These are phyloP conservation scores for Aspergillus aculeatus DNA, from an alignment of 2,329 filamentous ascomycete genomes.

Conservation along the genomic window DNA sequence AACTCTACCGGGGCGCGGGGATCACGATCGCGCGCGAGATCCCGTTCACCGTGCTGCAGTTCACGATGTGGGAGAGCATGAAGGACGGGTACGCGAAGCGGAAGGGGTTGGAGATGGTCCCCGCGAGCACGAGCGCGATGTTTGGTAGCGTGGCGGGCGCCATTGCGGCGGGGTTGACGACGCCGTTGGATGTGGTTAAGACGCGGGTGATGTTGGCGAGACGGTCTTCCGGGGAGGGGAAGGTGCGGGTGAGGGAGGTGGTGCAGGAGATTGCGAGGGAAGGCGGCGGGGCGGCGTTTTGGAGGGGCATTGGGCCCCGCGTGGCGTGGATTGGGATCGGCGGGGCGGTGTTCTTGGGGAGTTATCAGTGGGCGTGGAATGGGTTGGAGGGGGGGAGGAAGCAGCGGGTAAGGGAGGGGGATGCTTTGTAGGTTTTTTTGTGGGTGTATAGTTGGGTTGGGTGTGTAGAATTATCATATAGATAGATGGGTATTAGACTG, in stretches of 20 bases:
- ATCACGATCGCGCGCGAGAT: slow-evolving; percentile 95
- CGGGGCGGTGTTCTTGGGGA: slow-evolving; percentile 90
- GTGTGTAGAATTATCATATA: too few relatives aligned
- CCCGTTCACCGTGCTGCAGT: slow-evolving; percentile 95
- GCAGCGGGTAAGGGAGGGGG: slow-evolving; percentile 12
- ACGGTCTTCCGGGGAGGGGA: slow-evolving; percentile 44
- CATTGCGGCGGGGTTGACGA: slow-evolving; percentile 83
- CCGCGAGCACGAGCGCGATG: slow-evolving; percentile 74
- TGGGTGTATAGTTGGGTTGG: background rate
- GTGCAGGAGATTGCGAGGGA: slow-evolving; percentile 62
- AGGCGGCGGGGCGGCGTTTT: slow-evolving; percentile 45
- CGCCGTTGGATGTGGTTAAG: slow-evolving; percentile 93
- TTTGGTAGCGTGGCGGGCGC: slow-evolving; percentile 83
- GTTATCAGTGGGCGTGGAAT: slow-evolving; percentile 87
- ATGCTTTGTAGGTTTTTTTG: background rate
- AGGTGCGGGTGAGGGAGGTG: slow-evolving; percentile 48
- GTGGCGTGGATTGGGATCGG: slow-evolving; percentile 94
- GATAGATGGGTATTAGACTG: too few relatives aligned
- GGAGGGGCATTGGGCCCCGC: slow-evolving; percentile 66
- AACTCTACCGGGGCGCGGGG: slow-evolving; percentile 87
- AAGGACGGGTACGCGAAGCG: slow-evolving; percentile 57
- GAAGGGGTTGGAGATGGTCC: slow-evolving; percentile 44
- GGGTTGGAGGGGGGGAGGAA: slow-evolving; percentile 53
- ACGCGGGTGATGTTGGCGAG: slow-evolving; percentile 90
- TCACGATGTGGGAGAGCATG: slow-evolving; percentile 92